Base-by-base conservation (phyloP, 140 eudicot genomes). In the Flaveria floridana region DNA sequence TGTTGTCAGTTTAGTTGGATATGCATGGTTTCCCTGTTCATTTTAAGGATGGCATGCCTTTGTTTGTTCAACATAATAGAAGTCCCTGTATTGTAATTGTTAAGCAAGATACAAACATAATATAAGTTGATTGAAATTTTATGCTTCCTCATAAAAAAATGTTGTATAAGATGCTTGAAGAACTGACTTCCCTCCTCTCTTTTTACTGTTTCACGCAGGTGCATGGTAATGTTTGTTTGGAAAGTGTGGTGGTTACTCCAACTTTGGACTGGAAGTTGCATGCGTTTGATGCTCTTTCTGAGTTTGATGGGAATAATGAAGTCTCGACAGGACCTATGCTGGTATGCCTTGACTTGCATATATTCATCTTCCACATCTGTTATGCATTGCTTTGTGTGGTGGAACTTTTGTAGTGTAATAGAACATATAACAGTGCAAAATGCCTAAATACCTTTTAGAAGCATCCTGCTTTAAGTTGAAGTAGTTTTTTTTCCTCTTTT, bases 231-330 rank as follows among this genome's bases (percentile, higher is more conserved):
- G 97, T 93, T 83, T 93, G 99, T 77, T 65, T 93, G 90, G 93
- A 89, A 79, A 93, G 97, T 84, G 97, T 93, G 72, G 99, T 93
- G 70, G 99, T 93, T 70, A 93, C 99, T 63, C 94, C 85, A 82
- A 86, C 99, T 57, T 78, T 93, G 84, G 99, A 90, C 83, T 93
- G 99, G 99, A 93, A 93, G 77, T 79, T 93, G 83, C 99, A 93
- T 80, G 99, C 97, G 26, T 93, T 93, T 88, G 99, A 93, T 81
- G 96, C 88, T 85, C 86, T 93, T n/a, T 90, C 99, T 7, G 99
- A 93, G 79, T 90, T 86, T 78, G 97, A 88, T 77, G 96, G 93
- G 73, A 87, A 66, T 76, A 92, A 83, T 82, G 97, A 86, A 79
- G 88, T 89, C 79, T 79, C 91, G 34, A 78, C 83, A 26, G 97